A percentile compares a stretch with the other conserved stretches of the same genome.
phyloP scores from a whole-genome alignment of 2,329 filamentous ascomycete genomes.

The Sclerotinia trifoliorum region DNA sequence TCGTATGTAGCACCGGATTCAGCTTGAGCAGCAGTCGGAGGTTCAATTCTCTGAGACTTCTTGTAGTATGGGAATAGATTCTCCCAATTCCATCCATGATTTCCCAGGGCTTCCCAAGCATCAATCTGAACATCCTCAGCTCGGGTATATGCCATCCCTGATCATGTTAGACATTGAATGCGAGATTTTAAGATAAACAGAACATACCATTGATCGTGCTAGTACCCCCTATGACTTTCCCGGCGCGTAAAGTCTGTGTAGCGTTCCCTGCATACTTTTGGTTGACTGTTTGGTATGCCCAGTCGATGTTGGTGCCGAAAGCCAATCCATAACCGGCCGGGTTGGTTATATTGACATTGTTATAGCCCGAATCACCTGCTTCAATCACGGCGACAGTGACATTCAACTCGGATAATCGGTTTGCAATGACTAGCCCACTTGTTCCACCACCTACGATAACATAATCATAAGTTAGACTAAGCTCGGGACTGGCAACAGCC shows the following conservation, averaged over 20 bases:
- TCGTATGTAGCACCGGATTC: slow-evolving; percentile 42
- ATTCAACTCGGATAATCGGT: slow-evolving; percentile 12
- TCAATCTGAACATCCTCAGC: slow-evolving; percentile 42
- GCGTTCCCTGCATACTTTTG: slow-evolving; percentile 39
- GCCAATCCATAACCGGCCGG: slow-evolving; percentile 23
- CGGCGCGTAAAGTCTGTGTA: slow-evolving; percentile 41
- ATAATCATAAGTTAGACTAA: slow-evolving; percentile 18
- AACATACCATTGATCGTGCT: slow-evolving; percentile 44
- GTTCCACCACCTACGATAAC: slow-evolving; percentile 23
- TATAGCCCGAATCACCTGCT: slow-evolving; percentile 9
- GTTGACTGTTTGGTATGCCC: slow-evolving; percentile 35
- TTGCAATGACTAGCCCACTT: slow-evolving; percentile 21
- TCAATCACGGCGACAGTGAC: slow-evolving; percentile 24
- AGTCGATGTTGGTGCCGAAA: slow-evolving; percentile 29
- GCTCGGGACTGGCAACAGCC: neutral
- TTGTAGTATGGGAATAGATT: slow-evolving; percentile 36
- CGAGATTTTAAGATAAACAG: slow-evolving; percentile 34
- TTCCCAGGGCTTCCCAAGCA: slow-evolving; percentile 42
- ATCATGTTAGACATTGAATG: neutral
- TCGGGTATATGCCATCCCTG: slow-evolving; percentile 43
- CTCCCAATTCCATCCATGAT: slow-evolving; percentile 42
- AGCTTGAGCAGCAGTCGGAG: slow-evolving; percentile 41
- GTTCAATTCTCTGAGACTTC: slow-evolving; percentile 30
- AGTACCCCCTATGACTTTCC: slow-evolving; percentile 46
- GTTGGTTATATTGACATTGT: slow-evolving; percentile 11